Evolutionary conservation across 1,284 basidiomycete genomes (phyloP).

Genomic region (Somion occarium): DNA sequence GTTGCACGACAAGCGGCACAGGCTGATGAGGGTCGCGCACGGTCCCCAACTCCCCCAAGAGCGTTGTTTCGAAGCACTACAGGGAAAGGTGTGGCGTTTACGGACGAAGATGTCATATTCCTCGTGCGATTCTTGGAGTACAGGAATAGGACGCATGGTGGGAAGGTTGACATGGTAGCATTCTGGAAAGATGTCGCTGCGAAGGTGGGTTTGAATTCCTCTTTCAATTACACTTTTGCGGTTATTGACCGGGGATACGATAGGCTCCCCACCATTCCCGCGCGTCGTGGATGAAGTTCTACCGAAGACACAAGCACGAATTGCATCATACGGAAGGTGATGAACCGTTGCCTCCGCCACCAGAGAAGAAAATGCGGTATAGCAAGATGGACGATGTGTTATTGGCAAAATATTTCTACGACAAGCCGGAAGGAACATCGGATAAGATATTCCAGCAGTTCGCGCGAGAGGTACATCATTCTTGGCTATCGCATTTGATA

Average conservation of each 20-base stretch:
- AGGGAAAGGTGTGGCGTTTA: slow-evolving; percentile 82
- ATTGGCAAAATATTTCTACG: slow-evolving; percentile 65
- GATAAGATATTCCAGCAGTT: slow-evolving; percentile 78
- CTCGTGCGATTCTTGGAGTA: slow-evolving; percentile 68
- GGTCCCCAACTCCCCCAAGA: slow-evolving; percentile 73
- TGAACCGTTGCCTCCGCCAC: slow-evolving; percentile 64
- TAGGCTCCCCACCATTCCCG: slow-evolving; percentile 82
- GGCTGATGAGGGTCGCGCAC: slow-evolving; percentile 39
- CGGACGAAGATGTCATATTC: slow-evolving; percentile 71
- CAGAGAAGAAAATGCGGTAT: slow-evolving; percentile 82
- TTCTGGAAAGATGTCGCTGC: slow-evolving; percentile 82
- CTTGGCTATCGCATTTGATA: not conserved
- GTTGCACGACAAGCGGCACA: slow-evolving; percentile 40
- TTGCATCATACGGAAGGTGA: slow-evolving; percentile 56
- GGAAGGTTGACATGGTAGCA: slow-evolving; percentile 70
- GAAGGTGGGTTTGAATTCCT: slow-evolving; percentile 43
- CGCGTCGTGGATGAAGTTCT: slow-evolving; percentile 88
- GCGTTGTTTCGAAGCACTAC: slow-evolving; percentile 77
- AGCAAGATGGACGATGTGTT: slow-evolving; percentile 70
- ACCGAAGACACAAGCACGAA: slow-evolving; percentile 79
- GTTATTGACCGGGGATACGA: not conserved
- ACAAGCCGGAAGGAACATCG: slow-evolving; percentile 69
- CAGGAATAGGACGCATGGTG: slow-evolving; percentile 41
- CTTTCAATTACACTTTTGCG: not conserved
- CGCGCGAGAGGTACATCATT: slow-evolving; percentile 48